Base-by-base conservation (phyloP, 495 filamentous ascomycete genomes). In the Penicillium turbatum region DNA sequence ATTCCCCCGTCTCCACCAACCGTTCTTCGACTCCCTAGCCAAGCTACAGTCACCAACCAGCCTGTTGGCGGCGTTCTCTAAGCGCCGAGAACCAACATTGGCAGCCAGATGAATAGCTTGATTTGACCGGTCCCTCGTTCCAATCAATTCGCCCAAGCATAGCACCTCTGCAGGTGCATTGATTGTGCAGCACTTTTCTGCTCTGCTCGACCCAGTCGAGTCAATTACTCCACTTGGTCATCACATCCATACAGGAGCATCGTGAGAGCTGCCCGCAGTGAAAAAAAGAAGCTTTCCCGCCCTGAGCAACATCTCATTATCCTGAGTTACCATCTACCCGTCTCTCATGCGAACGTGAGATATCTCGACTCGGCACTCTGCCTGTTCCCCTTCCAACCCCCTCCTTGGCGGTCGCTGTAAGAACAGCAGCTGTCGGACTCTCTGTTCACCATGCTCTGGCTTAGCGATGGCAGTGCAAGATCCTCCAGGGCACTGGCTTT, bases 271-370 rank as follows among this genome's bases (percentile, higher is more conserved):
- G 47, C 24, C 35, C 48, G 40, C 48, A 61, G 51, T 64, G 61
- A 64, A 66, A 64, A 45, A 66, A 60, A 66, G 61, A 66, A 64
- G 61, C 55, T 61, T 63, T 55, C 48, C 55, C 62, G 57, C 49
- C 40, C 35, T 9, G 34, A 32, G 13, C 15, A 51, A 13, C 10
- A 21, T 24, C 32, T 26, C 27, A 44, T 27, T 12, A 3, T 29
- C 45, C 34, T 37, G 37, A 40, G 27, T 42, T 52, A 51, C 45
- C 11, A 12, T 36, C 46, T 39, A 27, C 42, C 42, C 9, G 38
- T 56, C 49, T 53, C 43, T 43, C 54, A 67, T 67, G 62, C 55
- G 26, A 64, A 24, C 51, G 31, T 67, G 52, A 44, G 41, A 57
- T 62, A 49, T 39, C 34, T 48, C 13, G 27, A 19, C n/a, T 13